Conservation (phyloP, 345 rosid genomes). For the Luvunga scandens region DNA sequence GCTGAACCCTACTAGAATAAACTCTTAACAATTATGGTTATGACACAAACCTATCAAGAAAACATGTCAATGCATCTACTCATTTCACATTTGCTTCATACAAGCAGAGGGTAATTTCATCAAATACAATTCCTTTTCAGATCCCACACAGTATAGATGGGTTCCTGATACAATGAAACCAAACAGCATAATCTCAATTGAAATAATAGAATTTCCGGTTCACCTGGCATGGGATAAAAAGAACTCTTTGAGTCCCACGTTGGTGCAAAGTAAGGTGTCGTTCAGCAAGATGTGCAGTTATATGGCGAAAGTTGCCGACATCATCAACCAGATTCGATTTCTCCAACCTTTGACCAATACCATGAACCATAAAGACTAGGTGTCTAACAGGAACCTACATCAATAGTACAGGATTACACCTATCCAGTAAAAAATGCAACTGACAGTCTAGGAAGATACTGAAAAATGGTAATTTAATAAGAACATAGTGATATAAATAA, state of each 20-base stretch:
- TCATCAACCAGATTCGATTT: slow-evolving; percentile 98
- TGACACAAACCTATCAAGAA: neutral
- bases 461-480: neutral
- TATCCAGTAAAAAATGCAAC: neutral
- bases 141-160: neutral
- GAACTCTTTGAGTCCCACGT: slow-evolving; percentile 71
- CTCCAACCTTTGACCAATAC: slow-evolving; percentile 97
- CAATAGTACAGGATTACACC: slow-evolving; percentile 22
- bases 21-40: neutral
- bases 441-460: neutral
- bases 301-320: slow-evolving; percentile 80
- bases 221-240: slow-evolving; percentile 98
- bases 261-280: slow-evolving; percentile 75
- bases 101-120: neutral
- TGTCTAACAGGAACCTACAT: slow-evolving; percentile 91
- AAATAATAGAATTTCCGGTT: slow-evolving; percentile 4
- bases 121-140: neutral
- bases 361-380: slow-evolving; percentile 97
- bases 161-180: neutral
- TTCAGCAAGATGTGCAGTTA: slow-evolving; percentile 76
- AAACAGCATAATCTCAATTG: neutral
- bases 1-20: neutral
- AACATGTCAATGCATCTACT: neutral
- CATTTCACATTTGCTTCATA: neutral
- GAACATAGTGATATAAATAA: neutral